Evolutionary conservation across 192 early-diverging fungal genomes (phyloP).

Genomic region (Coemansia sp.): DNA sequence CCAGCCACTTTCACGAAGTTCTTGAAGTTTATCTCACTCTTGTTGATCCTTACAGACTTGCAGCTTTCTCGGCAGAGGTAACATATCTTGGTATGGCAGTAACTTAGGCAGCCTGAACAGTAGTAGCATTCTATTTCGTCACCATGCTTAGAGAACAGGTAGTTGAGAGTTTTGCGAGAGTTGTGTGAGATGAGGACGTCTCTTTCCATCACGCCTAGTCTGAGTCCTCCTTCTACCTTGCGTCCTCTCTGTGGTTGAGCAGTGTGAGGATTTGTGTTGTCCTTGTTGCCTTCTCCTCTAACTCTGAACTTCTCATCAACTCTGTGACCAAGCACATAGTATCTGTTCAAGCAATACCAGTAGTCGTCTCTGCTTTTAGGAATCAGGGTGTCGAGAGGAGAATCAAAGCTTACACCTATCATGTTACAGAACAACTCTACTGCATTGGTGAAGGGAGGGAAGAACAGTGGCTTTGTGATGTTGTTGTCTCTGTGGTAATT

Average conservation of each 20-base stretch:
- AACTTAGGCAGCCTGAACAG: not conserved
- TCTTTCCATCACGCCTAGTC: not conserved
- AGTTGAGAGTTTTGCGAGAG: not conserved
- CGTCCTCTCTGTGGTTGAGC: not conserved
- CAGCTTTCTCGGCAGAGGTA: not conserved
- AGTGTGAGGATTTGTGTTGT: not conserved
- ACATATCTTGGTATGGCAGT: not conserved
- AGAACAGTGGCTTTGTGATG: not conserved
- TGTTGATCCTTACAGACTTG: not conserved
- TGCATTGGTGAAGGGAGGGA: not conserved
- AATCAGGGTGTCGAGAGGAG: not conserved
- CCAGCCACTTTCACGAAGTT: not conserved
- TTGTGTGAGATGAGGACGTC: not conserved
- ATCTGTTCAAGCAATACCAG: not conserved
- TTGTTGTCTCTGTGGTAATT: not conserved
- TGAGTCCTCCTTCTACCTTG: not conserved
- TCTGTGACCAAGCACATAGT: not conserved
- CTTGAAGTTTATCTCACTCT: slow-evolving; percentile 5
- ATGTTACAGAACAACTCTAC: slow-evolving; percentile 1
- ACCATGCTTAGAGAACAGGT: not conserved
- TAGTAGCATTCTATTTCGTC: not conserved
- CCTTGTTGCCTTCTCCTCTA: not conserved
- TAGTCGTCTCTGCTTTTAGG: not conserved
- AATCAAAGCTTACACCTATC: not conserved
- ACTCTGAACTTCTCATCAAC: slow-evolving; percentile 5